Evolutionary conservation across 306 rosid genomes (phyloP), one percentile per base, ranked within the genome.

Genomic region (Vicia sativa): DNA sequence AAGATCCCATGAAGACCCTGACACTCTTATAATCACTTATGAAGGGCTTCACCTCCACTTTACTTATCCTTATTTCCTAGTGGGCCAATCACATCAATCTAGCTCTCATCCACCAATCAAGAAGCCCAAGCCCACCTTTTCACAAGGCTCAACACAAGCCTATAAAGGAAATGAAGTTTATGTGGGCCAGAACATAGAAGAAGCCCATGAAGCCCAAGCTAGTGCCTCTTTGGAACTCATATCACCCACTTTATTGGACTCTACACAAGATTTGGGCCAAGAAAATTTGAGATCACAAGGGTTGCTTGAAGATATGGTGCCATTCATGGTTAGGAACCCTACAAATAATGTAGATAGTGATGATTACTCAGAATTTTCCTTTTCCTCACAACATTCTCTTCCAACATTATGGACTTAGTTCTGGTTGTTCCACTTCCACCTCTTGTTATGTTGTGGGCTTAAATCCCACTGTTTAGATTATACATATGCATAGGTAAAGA

Each of bases 1-100:
- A 70, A 87, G 88, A 86, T 89, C 96, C 37, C 71, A 57, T 25
- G 95, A 84, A 45, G 98, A 92, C 56, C 84, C 86, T 23, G 93
- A 92, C 58, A 86, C 91, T 50, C 82, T 84, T 26, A 77, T 87
- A 76, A 88, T 92, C 71, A 89, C 93, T 13, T 92, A 92, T 63
- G 96, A 92, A 77, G 98, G 96, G 5, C 96, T 92, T 23, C 98
- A 92, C 77, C 49, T 92, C 0, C 98, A 92, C 81, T 92, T 84
- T 72, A 81, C 98, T 7, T 87, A 84, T 69, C 98, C 96, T 44
- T 83, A 79, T 44, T 79, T 87, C 8, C 5, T 83, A 42, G 68
- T 76, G 42, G 80, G 80, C 70, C 84, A 75, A 67, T 15, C 71
- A 61, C 77, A 68, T 5, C 79, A 70, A 13, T 25, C 67, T 35